phyloP scores from a whole-genome alignment of 2,329 filamentous ascomycete species.

The Cladosporium sp. region DNA sequence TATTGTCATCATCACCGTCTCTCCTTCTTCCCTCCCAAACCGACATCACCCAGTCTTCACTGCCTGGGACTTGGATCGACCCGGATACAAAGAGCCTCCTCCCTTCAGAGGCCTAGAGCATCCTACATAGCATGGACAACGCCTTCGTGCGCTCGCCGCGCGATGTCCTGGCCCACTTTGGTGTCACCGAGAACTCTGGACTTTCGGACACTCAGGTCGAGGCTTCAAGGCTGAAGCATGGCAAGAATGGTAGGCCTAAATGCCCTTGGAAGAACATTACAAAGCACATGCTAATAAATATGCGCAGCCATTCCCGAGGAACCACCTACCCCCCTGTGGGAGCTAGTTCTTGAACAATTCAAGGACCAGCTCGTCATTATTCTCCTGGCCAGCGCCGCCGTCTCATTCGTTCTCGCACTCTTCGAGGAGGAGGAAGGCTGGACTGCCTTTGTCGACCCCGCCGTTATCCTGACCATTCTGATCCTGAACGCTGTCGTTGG shows the following conservation, averaged over 20 bases:
- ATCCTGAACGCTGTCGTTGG: constrained; percentile 95
- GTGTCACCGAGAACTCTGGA: constrained; percentile 30
- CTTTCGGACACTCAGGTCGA: constrained; percentile 29
- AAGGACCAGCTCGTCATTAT: constrained; percentile 98
- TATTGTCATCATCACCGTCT: neutral
- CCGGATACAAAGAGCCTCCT: neutral
- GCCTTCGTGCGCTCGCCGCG: constrained; percentile 31
- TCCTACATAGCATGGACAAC: constrained; percentile 29
- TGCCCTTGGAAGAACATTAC: constrained; percentile 16
- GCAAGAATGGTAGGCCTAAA: constrained; percentile 31
- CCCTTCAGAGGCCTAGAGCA: neutral
- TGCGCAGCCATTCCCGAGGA: constrained; percentile 70
- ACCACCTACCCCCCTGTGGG: constrained; percentile 90
- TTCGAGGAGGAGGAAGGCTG: constrained; percentile 91
- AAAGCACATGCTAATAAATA: constrained; percentile 12
- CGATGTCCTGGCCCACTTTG: constrained; percentile 34
- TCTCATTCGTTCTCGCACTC: constrained; percentile 88
- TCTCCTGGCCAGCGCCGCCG: constrained; percentile 81
- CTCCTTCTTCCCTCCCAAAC: neutral
- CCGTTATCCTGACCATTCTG: constrained; percentile 93
- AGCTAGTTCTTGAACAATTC: constrained; percentile 96
- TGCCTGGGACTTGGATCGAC: neutral
- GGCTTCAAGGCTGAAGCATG: constrained; percentile 30
- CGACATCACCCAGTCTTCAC: neutral
- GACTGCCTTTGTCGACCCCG: constrained; percentile 95